These are phyloP conservation scores for Phytopythium sindhum DNA, from an alignment of 352 stramenopile species.

Conservation along the genomic window DNA sequence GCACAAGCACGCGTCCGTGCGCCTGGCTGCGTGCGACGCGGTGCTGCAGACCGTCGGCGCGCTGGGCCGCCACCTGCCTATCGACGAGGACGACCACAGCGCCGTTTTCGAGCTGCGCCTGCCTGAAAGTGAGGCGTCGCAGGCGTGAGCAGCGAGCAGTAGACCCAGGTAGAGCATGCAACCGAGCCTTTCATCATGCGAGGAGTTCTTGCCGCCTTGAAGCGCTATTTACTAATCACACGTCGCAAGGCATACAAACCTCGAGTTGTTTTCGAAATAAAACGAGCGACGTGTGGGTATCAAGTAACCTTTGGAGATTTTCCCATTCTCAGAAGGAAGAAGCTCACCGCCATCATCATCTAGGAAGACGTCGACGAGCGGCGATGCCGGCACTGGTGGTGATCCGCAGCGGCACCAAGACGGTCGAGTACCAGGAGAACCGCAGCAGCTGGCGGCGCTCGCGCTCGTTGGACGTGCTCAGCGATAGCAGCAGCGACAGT, in stretches of 20 bases:
- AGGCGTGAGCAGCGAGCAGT: slow-evolving; percentile 1
- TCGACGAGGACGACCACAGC: slow-evolving; percentile 56
- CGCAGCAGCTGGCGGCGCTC: slow-evolving; percentile 34
- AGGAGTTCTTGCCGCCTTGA: too few relatives aligned
- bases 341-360: not conserved
- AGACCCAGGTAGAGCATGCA: not conserved
- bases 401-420: slow-evolving; percentile 57
- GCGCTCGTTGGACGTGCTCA: slow-evolving; percentile 17
- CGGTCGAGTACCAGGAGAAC: slow-evolving; percentile 66
- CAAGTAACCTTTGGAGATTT: not conserved
- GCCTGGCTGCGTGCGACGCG: slow-evolving; percentile 18
- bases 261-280: not conserved
- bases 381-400: slow-evolving; percentile 72
- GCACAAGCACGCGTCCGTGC: slow-evolving; percentile 33
- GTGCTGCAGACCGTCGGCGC: slow-evolving; percentile 40
- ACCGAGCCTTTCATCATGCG: too few relatives aligned
- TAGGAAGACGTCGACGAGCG: not conserved
- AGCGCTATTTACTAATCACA: not conserved
- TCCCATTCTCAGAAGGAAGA: slow-evolving; percentile 8
- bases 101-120: slow-evolving; percentile 45
- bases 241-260: not conserved
- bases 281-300: not conserved
- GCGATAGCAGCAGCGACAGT: slow-evolving; percentile 13
- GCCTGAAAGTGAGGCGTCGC: not conserved
- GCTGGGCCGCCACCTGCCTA: slow-evolving; percentile 28